Evolutionary conservation across 2,329 filamentous ascomycete species (phyloP), one percentile per base, ranked within the genome.

Genomic region (Fusarium sp.): DNA sequence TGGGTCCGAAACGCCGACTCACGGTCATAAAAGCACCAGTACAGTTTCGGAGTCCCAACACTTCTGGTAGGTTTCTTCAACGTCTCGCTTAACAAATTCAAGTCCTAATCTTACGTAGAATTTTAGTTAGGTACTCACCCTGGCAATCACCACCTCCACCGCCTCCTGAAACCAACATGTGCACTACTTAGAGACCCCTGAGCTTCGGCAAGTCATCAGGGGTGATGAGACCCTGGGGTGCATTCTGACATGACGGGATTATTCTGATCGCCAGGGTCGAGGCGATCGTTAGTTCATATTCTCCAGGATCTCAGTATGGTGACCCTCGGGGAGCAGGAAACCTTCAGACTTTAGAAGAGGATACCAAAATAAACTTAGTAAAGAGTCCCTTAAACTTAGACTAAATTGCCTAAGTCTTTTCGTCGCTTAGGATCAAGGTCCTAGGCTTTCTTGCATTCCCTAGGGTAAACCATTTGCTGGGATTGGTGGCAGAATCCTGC

Each of bases 101-200:
- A 37, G 13, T 54, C n/a, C 46, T 46, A 40, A n/a, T 57, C 46
- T 49, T 52, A 40, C 21, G 15, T 37, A 15, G n/a, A 64, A 42
- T 56, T 44, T 53, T 33, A 47, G 47, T 50, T 69, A 30, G 49
- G 16, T 33, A 37, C 52, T 69, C 44, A 46, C 30, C 69, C 70
- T 72, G 46, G 35, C 54, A 56, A 70, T 72, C 60, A 53, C 43
- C 38, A 56, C 59, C 53, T 70, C 69, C 60, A 73, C 69, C 64
- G 64, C 42, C 25, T 64, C 70, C 70, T 72, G 69, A 72, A 72
- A 72, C 70, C 50, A 54, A 42, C 33, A 47, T 59, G 33, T 38
- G 47, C 43, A 59, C 49, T 32, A 49, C 46, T 28, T 28, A 52
- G 38, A 43, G 40, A 52, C 67, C 67, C 67, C 67, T 70, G 67